Conservation (phyloP, 331 rosid genomes). For the Erythrophleum ivorense region DNA sequence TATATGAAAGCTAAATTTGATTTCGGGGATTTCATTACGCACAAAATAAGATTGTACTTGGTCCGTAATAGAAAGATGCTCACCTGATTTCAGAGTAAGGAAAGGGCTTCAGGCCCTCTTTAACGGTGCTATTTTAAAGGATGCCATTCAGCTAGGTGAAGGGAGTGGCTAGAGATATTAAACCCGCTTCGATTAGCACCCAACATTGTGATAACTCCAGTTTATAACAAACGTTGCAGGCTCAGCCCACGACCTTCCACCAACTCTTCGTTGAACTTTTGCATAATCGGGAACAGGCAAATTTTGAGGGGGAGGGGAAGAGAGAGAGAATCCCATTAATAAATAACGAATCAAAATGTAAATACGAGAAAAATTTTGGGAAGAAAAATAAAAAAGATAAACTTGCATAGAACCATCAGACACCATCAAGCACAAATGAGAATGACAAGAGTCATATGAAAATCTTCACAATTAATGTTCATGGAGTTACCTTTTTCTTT, state of each 20-base stretch:
- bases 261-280: slow-evolving; percentile 77
- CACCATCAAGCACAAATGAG: slow-evolving; percentile 46
- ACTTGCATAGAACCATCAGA: slow-evolving; percentile 41
- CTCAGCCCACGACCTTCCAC: slow-evolving; percentile 59
- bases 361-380: slow-evolving; percentile 19
- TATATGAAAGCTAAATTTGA: slow-evolving; percentile 6
- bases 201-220: slow-evolving; percentile 77
- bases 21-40: slow-evolving; percentile 6
- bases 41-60: slow-evolving; percentile 22
- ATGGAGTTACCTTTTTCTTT: slow-evolving; percentile 36
- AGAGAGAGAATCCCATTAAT: slow-evolving; percentile 20
- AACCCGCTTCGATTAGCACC: slow-evolving; percentile 61
- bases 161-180: slow-evolving; percentile 55
- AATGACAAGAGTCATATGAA: slow-evolving; percentile 24
- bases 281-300: slow-evolving; percentile 40
- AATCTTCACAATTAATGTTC: slow-evolving; percentile 21
- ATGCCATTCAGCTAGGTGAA: slow-evolving; percentile 96
- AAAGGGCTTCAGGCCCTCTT: slow-evolving; percentile 74
- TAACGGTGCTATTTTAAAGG: slow-evolving; percentile 70
- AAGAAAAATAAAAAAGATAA: slow-evolving; percentile 8
- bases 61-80: slow-evolving; percentile 1
- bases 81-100: slow-evolving; percentile 58
- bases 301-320: not conserved
- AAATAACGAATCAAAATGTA: slow-evolving; percentile 2
- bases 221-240: slow-evolving; percentile 58